Evolutionary conservation across 768 basidiomycete genomes (phyloP).

Genomic region (Mycena rebaudengoi): DNA sequence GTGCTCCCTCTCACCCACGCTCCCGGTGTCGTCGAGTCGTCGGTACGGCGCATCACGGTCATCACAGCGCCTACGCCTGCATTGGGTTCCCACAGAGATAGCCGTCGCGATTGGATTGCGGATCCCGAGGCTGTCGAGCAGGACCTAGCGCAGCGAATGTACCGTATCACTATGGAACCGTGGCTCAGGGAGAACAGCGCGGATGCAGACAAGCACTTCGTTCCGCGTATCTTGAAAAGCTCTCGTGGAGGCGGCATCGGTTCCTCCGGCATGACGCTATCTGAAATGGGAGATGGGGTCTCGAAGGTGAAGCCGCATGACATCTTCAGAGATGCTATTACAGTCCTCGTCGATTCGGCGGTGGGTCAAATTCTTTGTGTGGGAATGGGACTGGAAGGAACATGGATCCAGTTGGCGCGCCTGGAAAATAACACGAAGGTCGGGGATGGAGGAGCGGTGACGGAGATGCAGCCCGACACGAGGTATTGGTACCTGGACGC

Average conservation of each 20-base stretch:
- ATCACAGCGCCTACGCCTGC: too few relatives aligned
- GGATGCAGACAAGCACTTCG: conserved; percentile 33
- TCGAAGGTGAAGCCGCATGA: conserved; percentile 18
- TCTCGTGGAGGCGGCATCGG: too few relatives aligned
- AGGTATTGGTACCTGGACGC: conserved; percentile 22
- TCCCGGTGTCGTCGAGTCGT: too few relatives aligned
- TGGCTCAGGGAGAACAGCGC: conserved; percentile 49
- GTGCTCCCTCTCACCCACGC: too few relatives aligned
- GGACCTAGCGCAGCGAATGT: conserved; percentile 35
- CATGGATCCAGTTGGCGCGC: conserved; percentile 43
- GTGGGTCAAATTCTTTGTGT: conserved; percentile 22
- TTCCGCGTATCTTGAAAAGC: conserved; percentile 46
- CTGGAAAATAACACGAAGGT: conserved; percentile 10
- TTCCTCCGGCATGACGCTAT: too few relatives aligned
- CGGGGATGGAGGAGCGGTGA: not conserved
- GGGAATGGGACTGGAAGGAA: conserved; percentile 45
- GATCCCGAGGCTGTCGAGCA: conserved; percentile 47
- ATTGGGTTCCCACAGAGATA: too few relatives aligned
- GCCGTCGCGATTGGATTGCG: too few relatives aligned
- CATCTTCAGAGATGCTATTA: conserved; percentile 29
- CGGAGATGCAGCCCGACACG: not conserved
- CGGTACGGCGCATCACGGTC: too few relatives aligned
- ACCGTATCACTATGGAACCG: conserved; percentile 42
- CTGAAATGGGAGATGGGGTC: too few relatives aligned
- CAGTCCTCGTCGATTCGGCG: conserved; percentile 35